These are phyloP conservation scores for Alternaria sp. DNA, from an alignment of 2,329 filamentous ascomycete species.

Conservation along the genomic window DNA sequence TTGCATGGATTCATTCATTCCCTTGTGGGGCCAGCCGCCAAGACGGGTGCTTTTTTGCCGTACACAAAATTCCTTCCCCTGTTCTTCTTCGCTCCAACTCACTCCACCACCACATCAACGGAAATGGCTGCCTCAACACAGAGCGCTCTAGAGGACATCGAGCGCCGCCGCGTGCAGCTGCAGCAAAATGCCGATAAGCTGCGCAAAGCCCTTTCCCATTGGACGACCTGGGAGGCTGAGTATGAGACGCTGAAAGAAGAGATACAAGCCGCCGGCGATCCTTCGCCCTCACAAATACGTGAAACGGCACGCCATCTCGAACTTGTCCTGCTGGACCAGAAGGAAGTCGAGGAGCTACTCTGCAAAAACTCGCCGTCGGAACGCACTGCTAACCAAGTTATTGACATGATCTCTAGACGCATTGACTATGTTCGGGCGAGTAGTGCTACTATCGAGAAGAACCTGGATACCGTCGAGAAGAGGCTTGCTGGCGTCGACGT, in stretches of 20 bases:
- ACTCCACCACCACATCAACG: slow-evolving; percentile 12
- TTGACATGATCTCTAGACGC: slow-evolving; percentile 73
- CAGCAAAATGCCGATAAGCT: slow-evolving; percentile 79
- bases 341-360: slow-evolving; percentile 65
- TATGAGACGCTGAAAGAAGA: slow-evolving; percentile 91
- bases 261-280: slow-evolving; percentile 60
- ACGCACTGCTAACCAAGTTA: slow-evolving; percentile 69
- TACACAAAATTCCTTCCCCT: slow-evolving; percentile 20
- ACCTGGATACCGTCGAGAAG: slow-evolving; percentile 73
- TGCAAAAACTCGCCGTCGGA: slow-evolving; percentile 55
- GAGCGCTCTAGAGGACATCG: slow-evolving; percentile 71
- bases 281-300: slow-evolving; percentile 43
- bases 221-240: slow-evolving; percentile 90
- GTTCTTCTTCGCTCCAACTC: not conserved
- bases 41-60: slow-evolving; percentile 19
- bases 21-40: slow-evolving; percentile 33
- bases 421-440: slow-evolving; percentile 92
- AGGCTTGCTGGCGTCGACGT: slow-evolving; percentile 69
- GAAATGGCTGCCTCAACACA: slow-evolving; percentile 42
- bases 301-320: slow-evolving; percentile 66
- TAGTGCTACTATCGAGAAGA: slow-evolving; percentile 75
- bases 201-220: slow-evolving; percentile 79
- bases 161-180: slow-evolving; percentile 76
- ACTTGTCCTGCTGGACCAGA: slow-evolving; percentile 69
- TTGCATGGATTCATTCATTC: slow-evolving; percentile 24